Conservation (phyloP, 2,329 filamentous ascomycete species). For the Niveomyces coronatus region DNA sequence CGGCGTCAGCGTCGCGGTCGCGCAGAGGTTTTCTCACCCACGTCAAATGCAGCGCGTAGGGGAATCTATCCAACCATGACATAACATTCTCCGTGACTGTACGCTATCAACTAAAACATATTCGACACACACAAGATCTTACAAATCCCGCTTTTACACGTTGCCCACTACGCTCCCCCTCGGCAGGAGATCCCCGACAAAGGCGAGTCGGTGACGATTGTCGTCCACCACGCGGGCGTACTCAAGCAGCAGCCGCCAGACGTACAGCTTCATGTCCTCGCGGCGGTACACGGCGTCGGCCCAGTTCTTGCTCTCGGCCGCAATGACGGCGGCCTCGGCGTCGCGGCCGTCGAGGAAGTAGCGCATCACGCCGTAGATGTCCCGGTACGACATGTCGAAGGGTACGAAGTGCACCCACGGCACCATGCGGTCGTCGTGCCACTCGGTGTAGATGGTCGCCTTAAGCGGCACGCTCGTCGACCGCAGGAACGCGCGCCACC, state of each 20-base stretch:
- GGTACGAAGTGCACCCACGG: slow-evolving; percentile 55
- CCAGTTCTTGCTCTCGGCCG: slow-evolving; percentile 40
- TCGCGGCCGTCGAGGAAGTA: slow-evolving; percentile 33
- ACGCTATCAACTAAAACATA: too few relatives aligned
- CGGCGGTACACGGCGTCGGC: slow-evolving; percentile 39
- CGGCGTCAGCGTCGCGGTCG: too few relatives aligned
- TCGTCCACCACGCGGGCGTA: slow-evolving; percentile 29
- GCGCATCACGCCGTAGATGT: slow-evolving; percentile 45
- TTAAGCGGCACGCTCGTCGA: slow-evolving; percentile 2
- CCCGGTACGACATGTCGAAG: slow-evolving; percentile 47
- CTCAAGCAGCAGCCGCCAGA: slow-evolving; percentile 38
- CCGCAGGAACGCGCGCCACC: background rate
- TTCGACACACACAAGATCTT: too few relatives aligned
- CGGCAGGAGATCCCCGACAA: slow-evolving; percentile 21
- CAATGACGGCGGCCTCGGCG: slow-evolving; percentile 36
- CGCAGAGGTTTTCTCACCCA: too few relatives aligned
- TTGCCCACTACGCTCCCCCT: too few relatives aligned
- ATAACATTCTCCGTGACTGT: too few relatives aligned
- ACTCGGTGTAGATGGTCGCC: slow-evolving; percentile 1
- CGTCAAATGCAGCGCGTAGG: too few relatives aligned
- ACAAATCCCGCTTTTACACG: too few relatives aligned
- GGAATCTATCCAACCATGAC: too few relatives aligned
- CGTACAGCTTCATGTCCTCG: slow-evolving; percentile 48
- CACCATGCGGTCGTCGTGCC: slow-evolving; percentile 43
- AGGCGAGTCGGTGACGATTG: slow-evolving; percentile 20